phyloP scores from a whole-genome alignment of 495 filamentous ascomycete species.

The Neurospora sp. region DNA sequence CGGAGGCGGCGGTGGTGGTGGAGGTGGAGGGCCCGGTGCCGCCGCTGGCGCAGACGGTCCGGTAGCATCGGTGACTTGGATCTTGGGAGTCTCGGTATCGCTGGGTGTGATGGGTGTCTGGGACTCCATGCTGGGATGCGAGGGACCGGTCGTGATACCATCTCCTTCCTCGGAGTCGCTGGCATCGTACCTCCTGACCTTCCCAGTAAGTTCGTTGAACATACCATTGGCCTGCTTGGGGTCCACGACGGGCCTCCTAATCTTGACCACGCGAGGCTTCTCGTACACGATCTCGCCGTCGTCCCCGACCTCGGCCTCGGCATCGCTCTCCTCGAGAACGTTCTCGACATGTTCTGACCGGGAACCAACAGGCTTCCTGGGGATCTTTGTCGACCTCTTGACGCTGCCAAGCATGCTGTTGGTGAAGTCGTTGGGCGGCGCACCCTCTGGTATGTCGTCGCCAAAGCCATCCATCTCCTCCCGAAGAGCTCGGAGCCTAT shows the following conservation, averaged over 20 bases:
- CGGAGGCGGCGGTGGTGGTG: conserved; percentile 40
- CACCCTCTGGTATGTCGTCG: conserved; percentile 18
- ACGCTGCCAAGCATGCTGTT: conserved; percentile 59
- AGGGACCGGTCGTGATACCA: conserved; percentile 66
- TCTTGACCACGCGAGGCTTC: conserved; percentile 55
- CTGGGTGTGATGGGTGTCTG: conserved; percentile 60
- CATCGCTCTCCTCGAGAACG: conserved; percentile 26
- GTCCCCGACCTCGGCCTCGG: conserved; percentile 28
- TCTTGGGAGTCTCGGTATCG: conserved; percentile 46
- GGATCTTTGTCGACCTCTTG: conserved; percentile 35
- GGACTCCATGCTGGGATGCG: conserved; percentile 66
- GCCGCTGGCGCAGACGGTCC: not conserved
- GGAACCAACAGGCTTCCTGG: conserved; percentile 42
- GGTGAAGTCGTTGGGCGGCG: conserved; percentile 28
- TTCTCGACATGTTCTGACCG: conserved; percentile 31
- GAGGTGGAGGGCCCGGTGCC: conserved; percentile 26
- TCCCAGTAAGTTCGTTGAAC: conserved; percentile 70
- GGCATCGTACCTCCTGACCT: conserved; percentile 61
- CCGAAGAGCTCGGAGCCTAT: conserved; percentile 80
- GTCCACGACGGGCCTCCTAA: conserved; percentile 65
- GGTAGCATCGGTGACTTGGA: conserved; percentile 28
- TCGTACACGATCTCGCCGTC: conserved; percentile 50
- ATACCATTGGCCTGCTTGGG: conserved; percentile 63
- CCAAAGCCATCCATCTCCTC: conserved; percentile 82
- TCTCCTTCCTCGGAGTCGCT: conserved; percentile 64